phyloP scores from a whole-genome alignment of 768 basidiomycete species.

The Tulasnella sp. region DNA sequence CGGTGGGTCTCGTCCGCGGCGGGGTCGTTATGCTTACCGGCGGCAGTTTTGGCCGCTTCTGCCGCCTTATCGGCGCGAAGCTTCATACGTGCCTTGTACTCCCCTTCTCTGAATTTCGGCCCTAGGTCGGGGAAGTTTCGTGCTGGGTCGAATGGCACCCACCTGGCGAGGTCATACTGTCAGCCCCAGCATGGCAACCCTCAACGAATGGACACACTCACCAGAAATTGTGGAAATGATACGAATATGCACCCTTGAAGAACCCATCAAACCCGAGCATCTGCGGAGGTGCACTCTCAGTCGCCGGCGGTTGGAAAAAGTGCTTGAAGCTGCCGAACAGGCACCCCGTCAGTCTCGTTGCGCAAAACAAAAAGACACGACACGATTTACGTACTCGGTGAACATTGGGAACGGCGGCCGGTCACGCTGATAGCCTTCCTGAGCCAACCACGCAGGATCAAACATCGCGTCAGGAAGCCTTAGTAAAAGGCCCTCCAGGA shows the following conservation, averaged over 20 bases:
- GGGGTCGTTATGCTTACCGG: background rate
- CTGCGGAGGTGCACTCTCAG: slow-evolving; percentile 67
- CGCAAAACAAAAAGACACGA: no score
- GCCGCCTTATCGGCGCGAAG: slow-evolving; percentile 24
- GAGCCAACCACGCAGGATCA: slow-evolving; percentile 93
- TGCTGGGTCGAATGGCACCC: slow-evolving; percentile 85
- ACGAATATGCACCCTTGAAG: slow-evolving; percentile 90
- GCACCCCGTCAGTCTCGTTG: background rate
- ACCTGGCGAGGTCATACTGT: slow-evolving; percentile 44
- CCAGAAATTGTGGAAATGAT: slow-evolving; percentile 96
- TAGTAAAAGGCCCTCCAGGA: slow-evolving; percentile 68
- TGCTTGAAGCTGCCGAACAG: slow-evolving; percentile 56
- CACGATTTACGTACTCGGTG: slow-evolving; percentile 42
- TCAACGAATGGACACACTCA: slow-evolving; percentile 26
- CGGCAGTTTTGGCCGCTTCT: slow-evolving; percentile 8
- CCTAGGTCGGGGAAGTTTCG: slow-evolving; percentile 97
- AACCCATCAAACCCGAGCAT: slow-evolving; percentile 89
- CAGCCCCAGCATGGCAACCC: background rate
- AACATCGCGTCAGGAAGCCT: slow-evolving; percentile 91
- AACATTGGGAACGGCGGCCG: slow-evolving; percentile 93
- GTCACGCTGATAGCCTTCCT: slow-evolving; percentile 81
- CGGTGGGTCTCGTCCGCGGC: background rate
- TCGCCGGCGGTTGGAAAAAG: slow-evolving; percentile 71
- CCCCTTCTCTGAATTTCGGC: slow-evolving; percentile 58
- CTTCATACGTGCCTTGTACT: slow-evolving; percentile 45